phyloP scores from a whole-genome alignment of 2,329 filamentous ascomycete species.

The Ambrosiella beaveri region DNA sequence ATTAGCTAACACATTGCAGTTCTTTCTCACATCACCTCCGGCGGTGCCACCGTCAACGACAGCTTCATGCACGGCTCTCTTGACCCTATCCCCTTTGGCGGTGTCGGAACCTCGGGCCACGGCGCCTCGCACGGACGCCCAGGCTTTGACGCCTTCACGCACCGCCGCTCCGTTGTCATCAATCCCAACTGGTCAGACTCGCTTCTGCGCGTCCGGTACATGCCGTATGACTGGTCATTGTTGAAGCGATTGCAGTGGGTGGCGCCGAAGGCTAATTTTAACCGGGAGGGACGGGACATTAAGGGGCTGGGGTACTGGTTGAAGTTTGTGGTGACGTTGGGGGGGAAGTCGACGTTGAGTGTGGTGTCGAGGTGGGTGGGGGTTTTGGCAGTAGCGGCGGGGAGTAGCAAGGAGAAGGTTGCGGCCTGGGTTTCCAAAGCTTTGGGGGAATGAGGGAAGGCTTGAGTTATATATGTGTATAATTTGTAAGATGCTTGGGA shows the following conservation, averaged over 20 bases:
- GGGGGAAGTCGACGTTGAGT: conserved; percentile 31
- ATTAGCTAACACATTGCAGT: conserved; percentile 24
- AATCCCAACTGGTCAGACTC: conserved; percentile 52
- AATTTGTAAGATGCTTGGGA: neutral
- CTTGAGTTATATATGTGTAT: neutral
- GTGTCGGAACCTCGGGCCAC: conserved; percentile 61
- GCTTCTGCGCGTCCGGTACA: conserved; percentile 50
- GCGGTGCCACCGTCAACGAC: conserved; percentile 49
- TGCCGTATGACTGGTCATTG: conserved; percentile 32
- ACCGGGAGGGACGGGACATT: conserved; percentile 37
- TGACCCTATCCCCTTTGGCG: conserved; percentile 61
- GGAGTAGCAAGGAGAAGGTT: neutral
- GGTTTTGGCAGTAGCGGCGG: neutral
- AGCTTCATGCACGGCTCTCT: conserved; percentile 55
- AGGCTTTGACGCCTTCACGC: conserved; percentile 52
- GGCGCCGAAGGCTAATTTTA: conserved; percentile 36
- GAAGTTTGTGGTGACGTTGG: conserved; percentile 32
- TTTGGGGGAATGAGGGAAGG: neutral
- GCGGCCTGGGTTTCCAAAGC: neutral
- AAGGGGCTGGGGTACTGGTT: conserved; percentile 38
- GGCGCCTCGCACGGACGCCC: conserved; percentile 64
- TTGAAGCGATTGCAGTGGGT: conserved; percentile 28
- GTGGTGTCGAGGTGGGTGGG: conserved; percentile 33
- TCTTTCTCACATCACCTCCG: conserved; percentile 44
- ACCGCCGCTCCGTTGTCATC: conserved; percentile 38